These are phyloP conservation scores for Sextonia rubra DNA, from an alignment of 164 flowering plant genomes.

Conservation along the genomic window DNA sequence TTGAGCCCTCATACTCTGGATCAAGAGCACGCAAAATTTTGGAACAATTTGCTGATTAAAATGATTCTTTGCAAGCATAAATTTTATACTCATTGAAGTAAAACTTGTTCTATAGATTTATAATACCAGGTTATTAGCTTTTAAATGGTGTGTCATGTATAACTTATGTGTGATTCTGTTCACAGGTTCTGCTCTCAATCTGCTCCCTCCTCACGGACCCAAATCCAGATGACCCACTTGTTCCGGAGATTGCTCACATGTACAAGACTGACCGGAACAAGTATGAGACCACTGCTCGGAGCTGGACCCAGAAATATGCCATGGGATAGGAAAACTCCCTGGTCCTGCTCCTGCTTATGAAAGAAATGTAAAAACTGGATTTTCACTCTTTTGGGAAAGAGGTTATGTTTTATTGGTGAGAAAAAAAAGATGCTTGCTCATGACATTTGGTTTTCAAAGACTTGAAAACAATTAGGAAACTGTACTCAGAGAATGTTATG, in stretches of 20 bases:
- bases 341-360: not conserved
- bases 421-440: not conserved
- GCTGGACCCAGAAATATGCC: slow-evolving; percentile 71
- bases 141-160: not conserved
- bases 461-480: slow-evolving; percentile 1
- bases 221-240: slow-evolving; percentile 64
- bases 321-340: slow-evolving; percentile 29
- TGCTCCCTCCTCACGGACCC: slow-evolving; percentile 64
- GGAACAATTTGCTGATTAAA: too few species aligned
- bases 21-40: too few species aligned
- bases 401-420: not conserved
- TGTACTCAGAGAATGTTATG: not conserved
- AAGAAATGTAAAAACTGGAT: not conserved
- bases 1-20: too few species aligned
- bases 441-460: slow-evolving; percentile 3
- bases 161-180: not conserved
- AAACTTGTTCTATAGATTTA: too few species aligned
- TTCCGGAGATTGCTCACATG: slow-evolving; percentile 68
- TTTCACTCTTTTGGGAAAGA: not conserved
- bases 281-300: slow-evolving; percentile 52
- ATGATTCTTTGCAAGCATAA: too few species aligned
- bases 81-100: too few species aligned
- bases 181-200: slow-evolving; percentile 53
- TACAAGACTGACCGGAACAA: slow-evolving; percentile 59
- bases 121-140: too few species aligned